Evolutionary conservation across 306 rosid species (phyloP), one percentile per base, ranked within the genome.

Genomic region (Begonia masoniana): DNA sequence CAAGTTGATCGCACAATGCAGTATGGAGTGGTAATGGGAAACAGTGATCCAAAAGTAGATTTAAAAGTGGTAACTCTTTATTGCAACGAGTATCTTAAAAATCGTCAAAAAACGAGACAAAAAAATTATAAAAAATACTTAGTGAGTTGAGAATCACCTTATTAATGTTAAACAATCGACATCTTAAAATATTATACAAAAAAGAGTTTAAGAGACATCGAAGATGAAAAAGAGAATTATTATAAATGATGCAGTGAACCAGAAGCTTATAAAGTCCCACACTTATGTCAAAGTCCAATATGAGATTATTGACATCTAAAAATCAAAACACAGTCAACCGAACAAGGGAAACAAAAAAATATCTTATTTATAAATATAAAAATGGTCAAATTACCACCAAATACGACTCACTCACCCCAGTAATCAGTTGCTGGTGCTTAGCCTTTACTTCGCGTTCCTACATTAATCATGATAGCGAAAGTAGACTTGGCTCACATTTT

Each of bases 361-460:
- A 31, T 31, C 39, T 31, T 31, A 31, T 6, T 31, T 6, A 31
- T 31, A 31, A 31, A 60, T 11, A 58, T 15, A 59, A 58, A 48
- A 12, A 54, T 19, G 59, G 58, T 43, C 31, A 31, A 10, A 62
- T 47, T 16, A 60, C 52, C 57, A 12, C 35, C 55, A 17, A 13
- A 55, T 31, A 47, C 16, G 59, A 66, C 23, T 21, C 61, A 68
- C 68, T 58, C 79, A 85, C 97, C 82, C 97, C 97, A 41, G 96
- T 91, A 65, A 89, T 91, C 69, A 91, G 70, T 58, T 91, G 97
- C 50, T 91, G 97, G 66, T 91, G 94, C 64, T 91, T 85, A 43
- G 97, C 94, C 74, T 83, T 91, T 58, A 87, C 95, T 81, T 91
- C 97, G 36, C 94, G 97, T 59, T 91, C 97, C 97, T 91, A 88